Evolutionary conservation across 1,284 basidiomycete genomes (phyloP).

Genomic region (Tylopilus sp.): DNA sequence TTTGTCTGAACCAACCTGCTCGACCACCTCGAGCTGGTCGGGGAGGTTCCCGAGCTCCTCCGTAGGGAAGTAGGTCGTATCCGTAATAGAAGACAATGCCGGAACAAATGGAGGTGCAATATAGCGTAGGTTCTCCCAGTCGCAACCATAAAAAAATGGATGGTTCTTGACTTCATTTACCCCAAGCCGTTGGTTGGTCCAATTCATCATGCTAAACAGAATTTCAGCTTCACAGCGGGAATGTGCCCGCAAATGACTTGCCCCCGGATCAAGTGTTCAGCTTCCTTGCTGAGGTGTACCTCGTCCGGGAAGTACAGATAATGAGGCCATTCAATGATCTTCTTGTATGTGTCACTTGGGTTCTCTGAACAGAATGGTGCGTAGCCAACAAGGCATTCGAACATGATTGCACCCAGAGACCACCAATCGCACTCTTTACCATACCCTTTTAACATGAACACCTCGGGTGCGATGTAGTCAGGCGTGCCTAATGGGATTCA

Average conservation of each 20-base stretch:
- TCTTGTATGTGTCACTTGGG: slow-evolving; percentile 97
- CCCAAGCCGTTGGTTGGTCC: slow-evolving; percentile 73
- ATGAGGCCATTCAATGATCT: slow-evolving; percentile 94
- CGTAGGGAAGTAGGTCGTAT: slow-evolving; percentile 96
- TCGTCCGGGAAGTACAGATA: slow-evolving; percentile 96
- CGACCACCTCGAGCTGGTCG: slow-evolving; percentile 67
- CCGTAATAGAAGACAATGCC: slow-evolving; percentile 86
- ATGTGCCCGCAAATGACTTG: slow-evolving; percentile 31
- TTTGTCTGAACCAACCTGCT: slow-evolving; percentile 75
- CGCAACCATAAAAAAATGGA: slow-evolving; percentile 96
- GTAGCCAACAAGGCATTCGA: slow-evolving; percentile 96
- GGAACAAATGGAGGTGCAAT: slow-evolving; percentile 98
- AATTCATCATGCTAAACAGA: slow-evolving; percentile 71
- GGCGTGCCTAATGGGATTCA: slow-evolving; percentile 36
- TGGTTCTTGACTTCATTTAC: slow-evolving; percentile 92
- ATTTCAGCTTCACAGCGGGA: slow-evolving; percentile 7
- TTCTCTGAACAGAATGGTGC: slow-evolving; percentile 98
- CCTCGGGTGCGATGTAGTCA: slow-evolving; percentile 92
- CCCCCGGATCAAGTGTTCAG: slow-evolving; percentile 88
- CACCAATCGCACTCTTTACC: slow-evolving; percentile 99
- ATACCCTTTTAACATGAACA: slow-evolving; percentile 97
- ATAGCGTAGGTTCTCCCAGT: slow-evolving; percentile 87
- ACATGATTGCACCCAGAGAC: slow-evolving; percentile 97
- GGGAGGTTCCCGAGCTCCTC: slow-evolving; percentile 88
- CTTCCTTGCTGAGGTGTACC: slow-evolving; percentile 89